phyloP scores from a whole-genome alignment of 2,329 filamentous ascomycete genomes.

The Acephala macrosclerotiorum region DNA sequence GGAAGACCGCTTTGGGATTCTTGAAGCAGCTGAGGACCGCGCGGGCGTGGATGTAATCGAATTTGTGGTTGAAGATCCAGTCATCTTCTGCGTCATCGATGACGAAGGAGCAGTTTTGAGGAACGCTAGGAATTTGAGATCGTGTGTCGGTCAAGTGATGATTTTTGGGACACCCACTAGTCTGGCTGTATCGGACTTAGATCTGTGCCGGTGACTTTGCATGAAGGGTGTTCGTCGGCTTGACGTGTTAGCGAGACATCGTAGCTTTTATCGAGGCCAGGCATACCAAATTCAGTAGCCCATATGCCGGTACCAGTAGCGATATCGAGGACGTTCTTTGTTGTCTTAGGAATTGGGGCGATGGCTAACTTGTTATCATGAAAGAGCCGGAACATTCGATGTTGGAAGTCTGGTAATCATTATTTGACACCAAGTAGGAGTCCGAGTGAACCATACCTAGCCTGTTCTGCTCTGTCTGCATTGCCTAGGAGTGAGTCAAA shows the following conservation, averaged over 20 bases:
- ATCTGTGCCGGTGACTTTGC: conserved; percentile 59
- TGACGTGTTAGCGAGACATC: conserved; percentile 45
- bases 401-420: conserved; percentile 26
- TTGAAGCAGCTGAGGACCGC: conserved; percentile 31
- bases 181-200: conserved; percentile 70
- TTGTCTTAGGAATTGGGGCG: conserved; percentile 27
- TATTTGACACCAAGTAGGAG: background rate
- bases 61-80: conserved; percentile 55
- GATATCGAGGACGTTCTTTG: conserved; percentile 47
- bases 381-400: conserved; percentile 26
- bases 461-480: conserved; percentile 21
- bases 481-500: background rate
- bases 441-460: conserved; percentile 6
- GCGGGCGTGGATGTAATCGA: conserved; percentile 66
- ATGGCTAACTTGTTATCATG: conserved; percentile 31
- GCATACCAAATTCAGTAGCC: conserved; percentile 52
- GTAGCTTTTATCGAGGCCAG: no score
- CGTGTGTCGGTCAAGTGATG: background rate
- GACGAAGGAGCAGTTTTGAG: conserved; percentile 67
- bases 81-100: conserved; percentile 66
- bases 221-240: conserved; percentile 21
- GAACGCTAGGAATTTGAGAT: conserved; percentile 49
- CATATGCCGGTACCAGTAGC: conserved; percentile 52
- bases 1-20: conserved; percentile 23
- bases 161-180: conserved; percentile 8